Evolutionary conservation across 345 rosid species (phyloP), one percentile per base, ranked within the genome.

Genomic region (Limnanthes douglasii): DNA sequence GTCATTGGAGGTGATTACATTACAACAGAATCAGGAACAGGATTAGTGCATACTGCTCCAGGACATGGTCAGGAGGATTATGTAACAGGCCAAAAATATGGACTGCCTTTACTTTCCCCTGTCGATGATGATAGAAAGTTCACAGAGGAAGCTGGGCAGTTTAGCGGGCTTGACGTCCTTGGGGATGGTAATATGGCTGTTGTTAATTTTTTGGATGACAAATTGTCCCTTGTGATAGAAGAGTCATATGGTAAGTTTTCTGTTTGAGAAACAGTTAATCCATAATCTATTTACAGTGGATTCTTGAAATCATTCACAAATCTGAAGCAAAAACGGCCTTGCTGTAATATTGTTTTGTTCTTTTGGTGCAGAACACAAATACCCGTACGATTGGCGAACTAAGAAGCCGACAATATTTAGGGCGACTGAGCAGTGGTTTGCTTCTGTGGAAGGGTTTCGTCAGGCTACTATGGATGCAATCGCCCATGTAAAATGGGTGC

Each of bases 401-500:
- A 88, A 88, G 50, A 73, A 73, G 53, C 97, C 95, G 13, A 83
- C 95, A 3, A 88, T 88, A 57, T 83, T 78, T 74, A 75, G 97
- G 63, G 97, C 93, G 11, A 88, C 97, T 30, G 93, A 88, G 68
- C 97, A 88, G 51, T 88, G 97, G 97, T 88, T 88, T 73, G 97
- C 97, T 51, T 88, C 97, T 10, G 93, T 88, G 35, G 97, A 78
- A 65, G 93, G 90, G 41, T 83, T 78, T 43, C 93, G 81, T 13
- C 48, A 48, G 31, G 78, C 76, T 40, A 73, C 93, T 24, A 61
- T 78, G 86, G 86, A 73, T 53, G 93, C 97, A 44, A 76, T 88
- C 64, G 53, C 62, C 28, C 61, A 57, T 19, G 90, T 88, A 20
- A 82, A 78, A 53, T 88, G 97, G 97, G 45, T 78, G 49, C 95